Conservation (phyloP, 768 basidiomycete species). For the Boletus rubroflammeus region DNA sequence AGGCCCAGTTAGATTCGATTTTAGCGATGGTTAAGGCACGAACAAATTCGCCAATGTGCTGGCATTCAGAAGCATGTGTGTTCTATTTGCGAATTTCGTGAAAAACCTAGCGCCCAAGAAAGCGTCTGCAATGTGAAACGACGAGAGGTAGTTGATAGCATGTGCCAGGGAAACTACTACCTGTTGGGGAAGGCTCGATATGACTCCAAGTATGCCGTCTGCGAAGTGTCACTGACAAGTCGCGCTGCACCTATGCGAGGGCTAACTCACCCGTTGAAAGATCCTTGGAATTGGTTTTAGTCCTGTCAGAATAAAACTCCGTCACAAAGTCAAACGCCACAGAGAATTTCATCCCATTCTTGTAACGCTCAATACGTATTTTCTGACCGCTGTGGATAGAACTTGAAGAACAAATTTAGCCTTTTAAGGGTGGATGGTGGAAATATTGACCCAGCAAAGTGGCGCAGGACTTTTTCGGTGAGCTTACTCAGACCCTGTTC, state of each 20-base stretch:
- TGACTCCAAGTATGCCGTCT: constrained; percentile 61
- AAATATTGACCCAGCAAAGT: constrained; percentile 59
- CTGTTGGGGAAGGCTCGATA: constrained; percentile 64
- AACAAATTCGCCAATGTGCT: constrained; percentile 83
- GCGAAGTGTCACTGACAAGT: neutral
- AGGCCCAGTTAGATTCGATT: neutral
- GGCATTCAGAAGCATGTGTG: constrained; percentile 84
- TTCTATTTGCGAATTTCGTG: constrained; percentile 66
- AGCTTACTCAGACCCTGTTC: constrained; percentile 54
- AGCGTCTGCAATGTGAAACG: constrained; percentile 75
- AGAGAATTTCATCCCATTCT: constrained; percentile 52
- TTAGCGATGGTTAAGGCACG: constrained; percentile 15
- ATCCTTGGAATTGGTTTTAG: constrained; percentile 39
- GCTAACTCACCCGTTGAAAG: constrained; percentile 14
- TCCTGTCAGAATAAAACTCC: constrained; percentile 60
- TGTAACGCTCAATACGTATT: constrained; percentile 63
- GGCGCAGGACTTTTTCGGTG: constrained; percentile 71
- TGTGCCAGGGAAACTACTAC: constrained; percentile 74
- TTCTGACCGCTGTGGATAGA: constrained; percentile 37
- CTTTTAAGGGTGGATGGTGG: constrained; percentile 2
- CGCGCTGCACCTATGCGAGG: neutral
- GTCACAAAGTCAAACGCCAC: constrained; percentile 68
- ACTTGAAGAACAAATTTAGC: constrained; percentile 27
- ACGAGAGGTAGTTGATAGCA: constrained; percentile 62
- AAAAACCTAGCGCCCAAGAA: constrained; percentile 79